Conservation (phyloP, 371 early-diverging fungal species). For the Actinomortierella wolfii region DNA sequence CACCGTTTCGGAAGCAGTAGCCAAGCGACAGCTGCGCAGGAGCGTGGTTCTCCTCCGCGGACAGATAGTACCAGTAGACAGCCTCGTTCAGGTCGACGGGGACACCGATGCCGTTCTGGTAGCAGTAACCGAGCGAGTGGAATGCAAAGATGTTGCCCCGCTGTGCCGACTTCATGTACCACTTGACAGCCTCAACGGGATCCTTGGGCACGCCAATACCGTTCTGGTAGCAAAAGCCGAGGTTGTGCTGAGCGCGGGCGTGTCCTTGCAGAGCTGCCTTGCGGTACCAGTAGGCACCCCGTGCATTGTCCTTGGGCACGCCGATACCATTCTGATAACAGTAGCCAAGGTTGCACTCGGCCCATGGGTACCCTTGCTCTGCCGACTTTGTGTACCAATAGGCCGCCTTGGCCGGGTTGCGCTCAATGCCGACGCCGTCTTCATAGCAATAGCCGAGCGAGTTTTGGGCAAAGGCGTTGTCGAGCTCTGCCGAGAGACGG, state of each 20-base stretch:
- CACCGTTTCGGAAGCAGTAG: slow-evolving; percentile 79
- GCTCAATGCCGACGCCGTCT: slow-evolving; percentile 73
- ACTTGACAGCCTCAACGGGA: slow-evolving; percentile 66
- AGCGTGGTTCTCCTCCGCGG: slow-evolving; percentile 69
- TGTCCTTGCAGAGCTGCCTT: slow-evolving; percentile 76
- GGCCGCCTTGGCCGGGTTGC: slow-evolving; percentile 64
- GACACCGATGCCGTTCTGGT: slow-evolving; percentile 87
- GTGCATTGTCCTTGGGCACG: slow-evolving; percentile 52
- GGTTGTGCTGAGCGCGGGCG: slow-evolving; percentile 75
- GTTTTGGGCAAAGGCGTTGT: slow-evolving; percentile 84
- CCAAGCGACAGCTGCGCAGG: slow-evolving; percentile 83
- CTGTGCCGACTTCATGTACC: slow-evolving; percentile 76
- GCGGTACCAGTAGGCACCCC: slow-evolving; percentile 74
- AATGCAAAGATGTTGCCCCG: slow-evolving; percentile 80
- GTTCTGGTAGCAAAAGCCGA: slow-evolving; percentile 82
- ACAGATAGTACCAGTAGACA: slow-evolving; percentile 72
- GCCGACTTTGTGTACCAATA: slow-evolving; percentile 76
- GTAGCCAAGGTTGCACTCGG: slow-evolving; percentile 78
- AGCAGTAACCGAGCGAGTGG: slow-evolving; percentile 90
- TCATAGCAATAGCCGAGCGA: slow-evolving; percentile 79
- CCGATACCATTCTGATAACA: slow-evolving; percentile 81
- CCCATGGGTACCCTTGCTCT: slow-evolving; percentile 72
- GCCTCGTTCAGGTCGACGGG: slow-evolving; percentile 66
- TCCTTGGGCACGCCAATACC: slow-evolving; percentile 76
- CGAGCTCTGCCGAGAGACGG: slow-evolving; percentile 64